A percentile compares a stretch with the other conserved stretches of the same genome.
phyloP scores from a whole-genome alignment of 805 yeast genomes.

The Nakazawaea ambrosiae region DNA sequence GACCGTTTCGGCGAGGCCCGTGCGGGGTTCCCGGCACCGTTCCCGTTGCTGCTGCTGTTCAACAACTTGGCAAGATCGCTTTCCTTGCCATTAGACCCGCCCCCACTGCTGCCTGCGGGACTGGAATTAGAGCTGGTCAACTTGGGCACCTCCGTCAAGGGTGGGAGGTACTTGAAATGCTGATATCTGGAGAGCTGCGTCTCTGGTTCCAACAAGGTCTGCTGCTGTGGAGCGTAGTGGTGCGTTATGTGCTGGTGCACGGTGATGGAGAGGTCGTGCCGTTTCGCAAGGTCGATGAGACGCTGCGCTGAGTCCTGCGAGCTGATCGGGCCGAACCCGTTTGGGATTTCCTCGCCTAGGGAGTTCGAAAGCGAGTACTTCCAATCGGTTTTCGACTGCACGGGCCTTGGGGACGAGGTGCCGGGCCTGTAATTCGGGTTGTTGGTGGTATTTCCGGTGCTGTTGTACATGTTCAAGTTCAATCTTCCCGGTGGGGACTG shows the following conservation, averaged over 20 bases:
- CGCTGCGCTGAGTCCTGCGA: constrained; percentile 48
- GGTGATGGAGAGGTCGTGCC: constrained; percentile 50
- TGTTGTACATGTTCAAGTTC: constrained; percentile 6
- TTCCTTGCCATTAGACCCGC: constrained; percentile 20
- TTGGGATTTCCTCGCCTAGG: constrained; percentile 34
- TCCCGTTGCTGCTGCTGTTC: constrained; percentile 21
- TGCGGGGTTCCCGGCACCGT: not conserved
- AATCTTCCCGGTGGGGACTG: not conserved
- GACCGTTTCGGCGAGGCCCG: constrained; percentile 10
- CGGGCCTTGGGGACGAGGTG: constrained; percentile 18
- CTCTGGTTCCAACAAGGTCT: constrained; percentile 36
- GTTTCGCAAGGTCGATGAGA: constrained; percentile 54
- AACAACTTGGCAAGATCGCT: constrained; percentile 38
- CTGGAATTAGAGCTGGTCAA: constrained; percentile 51
- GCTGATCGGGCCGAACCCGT: constrained; percentile 40
- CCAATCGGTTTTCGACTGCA: constrained; percentile 48
- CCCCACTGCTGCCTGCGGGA: constrained; percentile 23
- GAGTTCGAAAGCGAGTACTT: constrained; percentile 45
- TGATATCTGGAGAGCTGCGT: constrained; percentile 50
- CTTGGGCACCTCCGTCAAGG: constrained; percentile 64
- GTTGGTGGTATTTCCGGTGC: not conserved
- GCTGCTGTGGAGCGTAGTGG: constrained; percentile 48
- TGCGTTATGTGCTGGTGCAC: constrained; percentile 85
- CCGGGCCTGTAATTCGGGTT: constrained; percentile 9
- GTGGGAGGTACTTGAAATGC: constrained; percentile 72